These are phyloP conservation scores for Arabidopsis arenosa DNA, from an alignment of 345 rosid genomes.

Conservation along the genomic window DNA sequence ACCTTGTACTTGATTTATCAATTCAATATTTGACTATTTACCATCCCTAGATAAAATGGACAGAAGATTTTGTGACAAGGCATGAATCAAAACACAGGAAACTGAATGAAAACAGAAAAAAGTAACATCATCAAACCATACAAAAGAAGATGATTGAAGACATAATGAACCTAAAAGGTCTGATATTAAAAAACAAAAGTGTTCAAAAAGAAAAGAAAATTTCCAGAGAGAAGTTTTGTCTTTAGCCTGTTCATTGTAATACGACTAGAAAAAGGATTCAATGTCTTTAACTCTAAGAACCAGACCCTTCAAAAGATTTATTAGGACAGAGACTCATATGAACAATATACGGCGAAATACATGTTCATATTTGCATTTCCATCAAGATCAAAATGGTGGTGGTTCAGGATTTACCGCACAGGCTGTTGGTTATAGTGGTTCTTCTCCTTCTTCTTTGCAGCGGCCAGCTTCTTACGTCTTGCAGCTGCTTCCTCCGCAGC, in stretches of 20 bases:
- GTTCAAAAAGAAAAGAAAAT: constrained; percentile 6
- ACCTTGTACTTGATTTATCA: not conserved
- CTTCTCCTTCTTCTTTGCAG: constrained; percentile 93
- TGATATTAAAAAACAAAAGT: constrained; percentile 6
- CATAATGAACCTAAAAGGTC: constrained; percentile 5
- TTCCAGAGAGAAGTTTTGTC: constrained; percentile 15
- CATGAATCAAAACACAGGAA: not conserved
- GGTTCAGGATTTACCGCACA: constrained; percentile 48
- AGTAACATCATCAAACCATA: constrained; percentile 1
- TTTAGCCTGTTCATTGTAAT: constrained; percentile 36
- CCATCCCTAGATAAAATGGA: not conserved
- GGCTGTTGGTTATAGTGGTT: constrained; percentile 85
- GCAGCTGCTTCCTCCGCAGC: constrained; percentile 84
- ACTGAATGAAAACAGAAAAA: not conserved
- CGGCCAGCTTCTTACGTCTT: constrained; percentile 70
- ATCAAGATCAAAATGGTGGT: constrained; percentile 36
- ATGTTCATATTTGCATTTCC: constrained; percentile 41
- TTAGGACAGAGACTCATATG: constrained; percentile 43
- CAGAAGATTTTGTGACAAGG: not conserved
- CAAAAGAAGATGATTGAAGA: not conserved
- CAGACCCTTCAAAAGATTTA: constrained; percentile 38
- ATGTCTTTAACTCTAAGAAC: constrained; percentile 29
- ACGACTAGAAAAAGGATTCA: constrained; percentile 35
- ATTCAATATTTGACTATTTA: too few species aligned
- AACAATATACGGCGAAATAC: constrained; percentile 38